Evolutionary conservation across 495 filamentous ascomycete genomes (phyloP).

Genomic region (Hypoxylon fragiforme): DNA sequence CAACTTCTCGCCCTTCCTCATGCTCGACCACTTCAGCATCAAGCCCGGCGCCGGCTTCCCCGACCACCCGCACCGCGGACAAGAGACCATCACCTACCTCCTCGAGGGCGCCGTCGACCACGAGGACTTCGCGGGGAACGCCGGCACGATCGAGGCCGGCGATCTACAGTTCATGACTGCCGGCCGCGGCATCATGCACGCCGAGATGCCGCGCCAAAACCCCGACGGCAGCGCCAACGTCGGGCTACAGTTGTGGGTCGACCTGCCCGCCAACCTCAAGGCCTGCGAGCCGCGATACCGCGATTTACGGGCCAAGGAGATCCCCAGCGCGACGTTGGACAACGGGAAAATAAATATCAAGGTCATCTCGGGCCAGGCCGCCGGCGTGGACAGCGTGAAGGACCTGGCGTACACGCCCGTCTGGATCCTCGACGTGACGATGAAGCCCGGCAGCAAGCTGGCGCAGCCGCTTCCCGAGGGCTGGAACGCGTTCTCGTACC

Average conservation of each 20-base stretch:
- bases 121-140: slow-evolving; percentile 91
- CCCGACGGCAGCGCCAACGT: slow-evolving; percentile 75
- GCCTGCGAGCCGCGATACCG: slow-evolving; percentile 89
- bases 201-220: slow-evolving; percentile 91
- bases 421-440: slow-evolving; percentile 86
- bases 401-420: slow-evolving; percentile 95
- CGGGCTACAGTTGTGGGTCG: slow-evolving; percentile 94
- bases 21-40: slow-evolving; percentile 94
- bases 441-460: slow-evolving; percentile 76
- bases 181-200: slow-evolving; percentile 89
- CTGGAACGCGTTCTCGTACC: slow-evolving; percentile 93
- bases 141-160: slow-evolving; percentile 79
- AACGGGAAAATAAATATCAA: slow-evolving; percentile 77
- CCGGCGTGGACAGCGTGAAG: slow-evolving; percentile 82
- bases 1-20: slow-evolving; percentile 92
- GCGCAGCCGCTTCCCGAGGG: slow-evolving; percentile 73
- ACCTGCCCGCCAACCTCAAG: slow-evolving; percentile 81
- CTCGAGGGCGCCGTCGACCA: slow-evolving; percentile 85
- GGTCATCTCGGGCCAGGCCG: slow-evolving; percentile 81
- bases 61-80: slow-evolving; percentile 60
- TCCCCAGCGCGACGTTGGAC: slow-evolving; percentile 70
- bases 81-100: slow-evolving; percentile 77
- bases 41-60: slow-evolving; percentile 83
- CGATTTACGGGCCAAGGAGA: slow-evolving; percentile 75
- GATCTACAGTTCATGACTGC: slow-evolving; percentile 99